Evolutionary conservation across 345 rosid genomes (phyloP).

Genomic region (Geranium brycei): DNA sequence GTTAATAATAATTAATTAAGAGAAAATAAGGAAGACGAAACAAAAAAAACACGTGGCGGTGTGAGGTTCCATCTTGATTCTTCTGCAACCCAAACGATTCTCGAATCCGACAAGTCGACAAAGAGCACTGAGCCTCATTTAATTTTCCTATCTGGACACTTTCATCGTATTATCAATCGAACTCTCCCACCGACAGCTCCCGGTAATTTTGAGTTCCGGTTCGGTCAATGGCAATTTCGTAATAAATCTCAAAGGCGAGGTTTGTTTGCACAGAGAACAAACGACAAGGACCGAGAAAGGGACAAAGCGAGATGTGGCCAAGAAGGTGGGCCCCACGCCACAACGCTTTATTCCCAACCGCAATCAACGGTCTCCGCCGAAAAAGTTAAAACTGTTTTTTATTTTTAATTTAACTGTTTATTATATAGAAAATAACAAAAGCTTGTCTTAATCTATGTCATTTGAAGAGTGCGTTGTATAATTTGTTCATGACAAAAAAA

Average conservation of each 20-base stretch:
- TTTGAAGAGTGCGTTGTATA: too few species aligned
- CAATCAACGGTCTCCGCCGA: slow-evolving; percentile 87
- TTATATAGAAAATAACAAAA: not conserved
- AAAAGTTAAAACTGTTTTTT: slow-evolving; percentile 12
- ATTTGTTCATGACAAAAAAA: too few species aligned
- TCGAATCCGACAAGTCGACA: slow-evolving; percentile 7
- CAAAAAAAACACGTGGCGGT: too few species aligned
- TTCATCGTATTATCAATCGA: too few species aligned
- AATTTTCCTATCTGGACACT: too few species aligned
- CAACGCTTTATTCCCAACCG: slow-evolving; percentile 74
- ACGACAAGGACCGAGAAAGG: slow-evolving; percentile 11
- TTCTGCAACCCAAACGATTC: slow-evolving; percentile 15
- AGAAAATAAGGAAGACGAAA: too few species aligned
- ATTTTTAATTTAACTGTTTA: not conserved
- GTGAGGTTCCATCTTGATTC: slow-evolving; percentile 5
- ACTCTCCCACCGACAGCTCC: slow-evolving; percentile 33
- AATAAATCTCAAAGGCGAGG: not conserved
- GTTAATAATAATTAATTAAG: too few species aligned
- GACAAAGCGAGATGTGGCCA: slow-evolving; percentile 33
- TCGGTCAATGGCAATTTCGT: not conserved
- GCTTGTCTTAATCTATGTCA: too few species aligned
- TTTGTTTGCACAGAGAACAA: not conserved
- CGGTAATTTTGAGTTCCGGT: slow-evolving; percentile 11
- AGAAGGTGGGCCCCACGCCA: slow-evolving; percentile 39
- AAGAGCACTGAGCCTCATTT: too few species aligned